These are phyloP conservation scores for Durio zibethinus DNA, from an alignment of 345 rosid genomes.

Conservation along the genomic window DNA sequence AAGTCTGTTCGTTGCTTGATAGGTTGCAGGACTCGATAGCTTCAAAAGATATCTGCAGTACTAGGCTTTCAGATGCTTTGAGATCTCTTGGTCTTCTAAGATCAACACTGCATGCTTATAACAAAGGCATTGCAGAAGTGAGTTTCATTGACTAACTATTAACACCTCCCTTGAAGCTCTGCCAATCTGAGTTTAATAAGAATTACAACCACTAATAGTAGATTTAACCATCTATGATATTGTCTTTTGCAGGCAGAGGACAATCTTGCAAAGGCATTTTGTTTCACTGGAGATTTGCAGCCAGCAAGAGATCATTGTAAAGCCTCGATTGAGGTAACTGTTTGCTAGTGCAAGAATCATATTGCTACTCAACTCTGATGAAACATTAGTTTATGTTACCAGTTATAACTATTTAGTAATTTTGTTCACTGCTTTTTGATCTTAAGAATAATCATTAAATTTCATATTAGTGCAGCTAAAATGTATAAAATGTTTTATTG, in stretches of 20 bases:
- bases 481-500: neutral
- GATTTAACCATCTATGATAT: neutral
- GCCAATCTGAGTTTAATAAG: neutral
- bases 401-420: neutral
- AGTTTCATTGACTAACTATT: constrained; percentile 24
- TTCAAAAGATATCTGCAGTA: constrained; percentile 31
- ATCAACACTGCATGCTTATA: constrained; percentile 56
- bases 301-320: constrained; percentile 58
- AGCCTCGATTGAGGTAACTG: constrained; percentile 56
- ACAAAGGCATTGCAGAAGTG: constrained; percentile 74
- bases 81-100: constrained; percentile 50
- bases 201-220: neutral
- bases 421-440: neutral
- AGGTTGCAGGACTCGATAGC: constrained; percentile 54
- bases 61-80: constrained; percentile 43
- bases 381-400: neutral
- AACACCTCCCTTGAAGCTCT: neutral
- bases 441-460: neutral
- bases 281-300: constrained; percentile 51
- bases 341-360: neutral
- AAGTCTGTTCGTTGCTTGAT: constrained; percentile 18
- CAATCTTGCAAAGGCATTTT: constrained; percentile 63
- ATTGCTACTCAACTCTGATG: neutral
- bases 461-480: neutral
- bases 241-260: constrained; percentile 60